Base-by-base conservation (phyloP, 441 rosid genomes). In the Croton setiger region DNA sequence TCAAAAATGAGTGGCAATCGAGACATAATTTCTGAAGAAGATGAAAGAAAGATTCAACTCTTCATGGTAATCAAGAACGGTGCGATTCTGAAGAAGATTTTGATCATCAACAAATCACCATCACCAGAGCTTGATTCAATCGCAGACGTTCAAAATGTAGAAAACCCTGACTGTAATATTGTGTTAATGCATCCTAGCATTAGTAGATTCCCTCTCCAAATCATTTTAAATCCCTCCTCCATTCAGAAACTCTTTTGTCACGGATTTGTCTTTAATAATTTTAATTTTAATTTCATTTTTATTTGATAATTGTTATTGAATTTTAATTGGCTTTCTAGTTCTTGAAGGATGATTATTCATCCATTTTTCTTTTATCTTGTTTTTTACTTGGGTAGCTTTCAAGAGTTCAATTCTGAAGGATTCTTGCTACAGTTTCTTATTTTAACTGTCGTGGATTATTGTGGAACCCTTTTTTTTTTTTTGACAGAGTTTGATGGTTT, bases 181-280 rank as follows among this genome's bases (percentile, higher is more conserved):
- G 74, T 87, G 71, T 66, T 90, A 56, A 86, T 92, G 69, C 99
- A 90, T 64, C 99, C 99, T 0, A 92, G 99, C 70, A 77, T 95
- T 79, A 95, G 98, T 81, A 76, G 99, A 78, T 88, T 83, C 74
- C 96, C 92, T 83, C 85, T 95, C 72, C 87, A 84, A 73, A 84
- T 95, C 77, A 81, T 68, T 56, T 80, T 93, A 7, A 74, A 76
- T 7, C 82, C 85, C 51, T n/a, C n/a, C n/a, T 80, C 84, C 49
- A 67, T 72, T 17, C 83, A 74, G 81, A 82, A 80, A 79, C 90
- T 88, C 80, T 87, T n/a, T 78, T 74, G 87, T 90, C 67, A 74
- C 85, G 45, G 97, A 95, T 79, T 82, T 92, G 8, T 84, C 90
- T 5, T 90, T 47, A 97, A 94, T 94, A 80, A 47, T 52, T n/a